Percentiles rank a stretch among this genome's conserved stretches.
These are phyloP conservation scores for Annulohypoxylon nitens DNA, from an alignment of 495 filamentous ascomycete genomes.

Conservation along the genomic window DNA sequence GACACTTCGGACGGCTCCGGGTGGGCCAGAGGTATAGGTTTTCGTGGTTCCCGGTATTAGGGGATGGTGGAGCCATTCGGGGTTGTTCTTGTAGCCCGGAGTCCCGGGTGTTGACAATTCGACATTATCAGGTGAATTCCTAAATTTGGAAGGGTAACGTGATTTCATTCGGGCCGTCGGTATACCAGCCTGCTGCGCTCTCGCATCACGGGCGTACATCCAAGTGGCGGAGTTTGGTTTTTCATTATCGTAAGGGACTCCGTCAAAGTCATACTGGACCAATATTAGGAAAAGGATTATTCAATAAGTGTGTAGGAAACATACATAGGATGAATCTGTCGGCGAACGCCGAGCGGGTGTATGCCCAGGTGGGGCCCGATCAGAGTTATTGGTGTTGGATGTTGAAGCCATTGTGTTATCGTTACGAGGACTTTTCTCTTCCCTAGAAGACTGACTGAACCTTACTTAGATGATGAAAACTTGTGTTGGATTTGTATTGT, in stretches of 20 bases:
- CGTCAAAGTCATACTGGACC: neutral
- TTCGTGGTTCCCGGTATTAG: no score
- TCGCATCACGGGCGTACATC: neutral
- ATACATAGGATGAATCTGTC: neutral
- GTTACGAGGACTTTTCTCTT: no score
- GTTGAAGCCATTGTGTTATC: no score
- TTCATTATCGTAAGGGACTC: neutral
- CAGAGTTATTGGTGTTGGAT: no score
- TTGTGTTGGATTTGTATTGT: no score
- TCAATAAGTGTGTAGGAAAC: neutral
- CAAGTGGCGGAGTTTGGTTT: neutral
- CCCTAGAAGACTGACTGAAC: no score
- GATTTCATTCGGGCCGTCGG: no score
- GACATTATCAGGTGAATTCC: neutral
- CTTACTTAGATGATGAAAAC: no score
- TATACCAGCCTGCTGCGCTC: neutral
- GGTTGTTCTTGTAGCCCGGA: no score
- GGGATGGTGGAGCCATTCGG: no score
- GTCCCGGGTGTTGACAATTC: neutral
- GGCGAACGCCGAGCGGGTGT: neutral
- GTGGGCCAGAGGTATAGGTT: no score
- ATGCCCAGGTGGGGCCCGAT: neutral
- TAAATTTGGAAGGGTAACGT: neutral
- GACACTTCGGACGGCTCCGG: no score
- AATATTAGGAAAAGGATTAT: neutral